Percentiles rank a stretch among this genome's conserved stretches.
Conservation (phyloP, 2,329 filamentous ascomycete species). For the Verticillium longisporum region DNA sequence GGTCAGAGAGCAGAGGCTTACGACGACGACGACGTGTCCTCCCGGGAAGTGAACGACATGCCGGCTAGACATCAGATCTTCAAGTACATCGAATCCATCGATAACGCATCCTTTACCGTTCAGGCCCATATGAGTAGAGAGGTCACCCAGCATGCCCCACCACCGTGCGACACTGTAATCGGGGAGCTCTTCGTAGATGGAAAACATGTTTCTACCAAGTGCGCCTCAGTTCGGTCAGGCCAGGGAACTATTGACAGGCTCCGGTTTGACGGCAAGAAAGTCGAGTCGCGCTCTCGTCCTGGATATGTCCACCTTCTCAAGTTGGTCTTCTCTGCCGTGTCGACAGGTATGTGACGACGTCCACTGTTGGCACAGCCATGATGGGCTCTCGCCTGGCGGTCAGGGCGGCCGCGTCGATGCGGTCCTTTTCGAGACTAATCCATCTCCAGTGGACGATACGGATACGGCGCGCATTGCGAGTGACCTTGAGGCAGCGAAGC, state of each 20-base stretch:
- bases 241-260: background rate
- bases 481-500: slow-evolving; percentile 5
- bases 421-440: background rate
- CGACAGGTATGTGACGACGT: slow-evolving; percentile 8
- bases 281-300: background rate
- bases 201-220: background rate
- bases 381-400: background rate
- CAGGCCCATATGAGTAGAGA: background rate
- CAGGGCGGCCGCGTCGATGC: background rate
- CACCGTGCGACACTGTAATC: slow-evolving; percentile 6
- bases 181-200: slow-evolving; percentile 13
- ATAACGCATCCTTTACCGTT: slow-evolving; percentile 12
- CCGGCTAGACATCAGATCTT: background rate
- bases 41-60: background rate
- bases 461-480: slow-evolving; percentile 4
- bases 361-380: background rate
- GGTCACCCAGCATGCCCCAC: background rate
- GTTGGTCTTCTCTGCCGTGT: slow-evolving; percentile 13
- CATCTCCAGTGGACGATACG: slow-evolving; percentile 7
- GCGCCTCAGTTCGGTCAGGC: background rate
- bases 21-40: slow-evolving; percentile 7
- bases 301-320: slow-evolving; percentile 3
- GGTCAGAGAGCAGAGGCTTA: slow-evolving; percentile 13
- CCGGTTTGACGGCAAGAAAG: background rate
- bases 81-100: slow-evolving; percentile 15